Percentiles rank a stretch among this genome's conserved stretches.
These are phyloP conservation scores for Solanum lignicaule DNA, from an alignment of 257 asterid genomes.

Conservation along the genomic window DNA sequence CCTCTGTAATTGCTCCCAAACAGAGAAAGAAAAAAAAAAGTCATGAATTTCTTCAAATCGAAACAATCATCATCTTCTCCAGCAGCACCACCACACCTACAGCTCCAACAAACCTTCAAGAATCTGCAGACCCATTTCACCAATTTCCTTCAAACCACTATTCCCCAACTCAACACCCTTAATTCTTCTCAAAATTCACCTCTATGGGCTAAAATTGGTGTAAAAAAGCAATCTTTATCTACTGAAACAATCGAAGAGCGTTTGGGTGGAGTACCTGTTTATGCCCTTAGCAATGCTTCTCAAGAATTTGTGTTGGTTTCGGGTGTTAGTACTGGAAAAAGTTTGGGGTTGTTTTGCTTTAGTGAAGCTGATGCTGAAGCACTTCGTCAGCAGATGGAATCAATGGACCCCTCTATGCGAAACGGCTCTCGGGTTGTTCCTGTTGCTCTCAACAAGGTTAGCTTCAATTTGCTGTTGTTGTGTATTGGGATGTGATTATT, in stretches of 20 bases:
- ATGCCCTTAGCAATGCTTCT: slow-evolving; percentile 60
- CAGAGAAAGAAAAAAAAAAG: not conserved
- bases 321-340: slow-evolving; percentile 39
- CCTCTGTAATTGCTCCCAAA: not conserved
- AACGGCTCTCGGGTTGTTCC: slow-evolving; percentile 66
- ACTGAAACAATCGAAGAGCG: slow-evolving; percentile 59
- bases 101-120: slow-evolving; percentile 45
- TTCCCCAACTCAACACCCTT: not conserved
- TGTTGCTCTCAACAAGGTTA: slow-evolving; percentile 77
- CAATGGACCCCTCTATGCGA: slow-evolving; percentile 54
- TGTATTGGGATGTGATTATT: not conserved
- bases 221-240: slow-evolving; percentile 23
- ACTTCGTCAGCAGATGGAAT: slow-evolving; percentile 60
- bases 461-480: not conserved
- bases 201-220: slow-evolving; percentile 14
- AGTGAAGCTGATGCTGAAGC: slow-evolving; percentile 66
- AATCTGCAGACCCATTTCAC: slow-evolving; percentile 56
- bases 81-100: slow-evolving; percentile 26
- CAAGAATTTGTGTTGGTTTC: slow-evolving; percentile 73
- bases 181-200: slow-evolving; percentile 19
- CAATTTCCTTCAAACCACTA: slow-evolving; percentile 32
- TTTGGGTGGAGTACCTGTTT: slow-evolving; percentile 83
- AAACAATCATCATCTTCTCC: slow-evolving; percentile 18
- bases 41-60: slow-evolving; percentile 49
- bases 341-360: slow-evolving; percentile 71